These are phyloP conservation scores for Vitis hybrid DNA, from an alignment of 177 flowering plant genomes.

Conservation along the genomic window DNA sequence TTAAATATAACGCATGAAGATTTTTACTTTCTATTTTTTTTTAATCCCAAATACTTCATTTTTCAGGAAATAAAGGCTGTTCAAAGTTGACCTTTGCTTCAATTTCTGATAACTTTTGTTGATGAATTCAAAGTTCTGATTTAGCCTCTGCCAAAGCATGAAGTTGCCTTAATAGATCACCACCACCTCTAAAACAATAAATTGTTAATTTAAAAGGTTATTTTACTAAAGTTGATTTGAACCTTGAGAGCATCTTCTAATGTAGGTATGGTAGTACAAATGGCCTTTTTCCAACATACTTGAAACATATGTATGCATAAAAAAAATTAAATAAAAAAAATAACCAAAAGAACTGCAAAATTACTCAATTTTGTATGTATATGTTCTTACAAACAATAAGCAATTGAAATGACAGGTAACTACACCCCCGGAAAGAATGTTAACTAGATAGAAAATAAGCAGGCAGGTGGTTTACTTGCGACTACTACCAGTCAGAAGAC, in stretches of 20 bases:
- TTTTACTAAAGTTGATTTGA: neutral
- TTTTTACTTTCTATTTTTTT: neutral
- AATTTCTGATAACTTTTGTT: slow-evolving; percentile 63
- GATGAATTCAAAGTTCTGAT: slow-evolving; percentile 58
- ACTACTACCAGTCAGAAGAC: slow-evolving; percentile 95
- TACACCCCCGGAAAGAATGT: neutral
- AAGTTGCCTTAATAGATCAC: slow-evolving; percentile 80
- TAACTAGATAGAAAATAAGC: neutral
- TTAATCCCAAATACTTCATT: too few relatives aligned
- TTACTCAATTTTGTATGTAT: neutral
- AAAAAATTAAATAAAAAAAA: too few relatives aligned
- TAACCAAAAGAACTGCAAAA: too few relatives aligned
- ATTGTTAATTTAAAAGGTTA: slow-evolving; percentile 12
- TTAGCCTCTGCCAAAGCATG: slow-evolving; percentile 75
- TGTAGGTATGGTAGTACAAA: neutral
- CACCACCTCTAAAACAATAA: slow-evolving; percentile 72
- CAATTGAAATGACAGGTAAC: neutral
- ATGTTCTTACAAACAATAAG: neutral
- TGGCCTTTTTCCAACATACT: neutral
- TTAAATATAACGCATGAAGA: neutral
- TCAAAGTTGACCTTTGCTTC: slow-evolving; percentile 65
- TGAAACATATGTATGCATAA: neutral
- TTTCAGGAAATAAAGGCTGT: neutral
- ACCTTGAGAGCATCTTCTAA: neutral
- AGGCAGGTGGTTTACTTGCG: slow-evolving; percentile 66